Evolutionary conservation across 192 early-diverging fungal species (phyloP).

Genomic region (Spizellomyces sp.): DNA sequence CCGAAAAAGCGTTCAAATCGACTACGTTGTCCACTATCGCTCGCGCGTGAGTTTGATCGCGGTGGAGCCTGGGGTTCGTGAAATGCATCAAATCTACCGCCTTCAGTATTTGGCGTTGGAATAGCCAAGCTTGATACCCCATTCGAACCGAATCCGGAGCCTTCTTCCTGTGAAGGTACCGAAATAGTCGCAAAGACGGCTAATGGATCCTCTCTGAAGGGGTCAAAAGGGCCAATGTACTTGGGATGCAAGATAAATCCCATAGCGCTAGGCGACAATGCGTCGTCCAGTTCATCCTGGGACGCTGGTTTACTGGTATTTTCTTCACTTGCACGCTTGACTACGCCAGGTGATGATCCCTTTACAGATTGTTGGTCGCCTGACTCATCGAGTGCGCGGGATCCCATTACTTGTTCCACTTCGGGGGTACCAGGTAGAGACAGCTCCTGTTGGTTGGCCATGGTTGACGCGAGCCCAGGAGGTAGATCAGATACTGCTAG

Average conservation of each 20-base stretch:
- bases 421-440: conserved; percentile 7
- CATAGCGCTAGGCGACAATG: conserved; percentile 17
- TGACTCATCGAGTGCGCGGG: conserved; percentile 44
- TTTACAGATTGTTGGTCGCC: conserved; percentile 8
- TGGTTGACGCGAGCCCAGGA: conserved; percentile 13
- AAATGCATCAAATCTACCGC: conserved; percentile 2
- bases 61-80: neutral
- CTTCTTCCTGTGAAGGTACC: no score
- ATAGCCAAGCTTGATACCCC: neutral
- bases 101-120: neutral
- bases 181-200: no score
- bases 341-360: conserved; percentile 9
- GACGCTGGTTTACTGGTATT: neutral
- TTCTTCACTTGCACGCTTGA: conserved; percentile 6
- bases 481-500: neutral
- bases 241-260: conserved; percentile 49
- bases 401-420: conserved; percentile 44
- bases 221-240: conserved; percentile 57
- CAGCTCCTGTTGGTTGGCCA: neutral
- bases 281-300: conserved; percentile 9
- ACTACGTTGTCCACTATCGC: conserved; percentile 20
- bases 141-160: no score
- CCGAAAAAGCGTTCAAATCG: conserved; percentile 33
- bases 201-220: conserved; percentile 44
- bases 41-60: conserved; percentile 16